Base-by-base conservation (phyloP, 257 asterid genomes). In the Cruciata laevipes region DNA sequence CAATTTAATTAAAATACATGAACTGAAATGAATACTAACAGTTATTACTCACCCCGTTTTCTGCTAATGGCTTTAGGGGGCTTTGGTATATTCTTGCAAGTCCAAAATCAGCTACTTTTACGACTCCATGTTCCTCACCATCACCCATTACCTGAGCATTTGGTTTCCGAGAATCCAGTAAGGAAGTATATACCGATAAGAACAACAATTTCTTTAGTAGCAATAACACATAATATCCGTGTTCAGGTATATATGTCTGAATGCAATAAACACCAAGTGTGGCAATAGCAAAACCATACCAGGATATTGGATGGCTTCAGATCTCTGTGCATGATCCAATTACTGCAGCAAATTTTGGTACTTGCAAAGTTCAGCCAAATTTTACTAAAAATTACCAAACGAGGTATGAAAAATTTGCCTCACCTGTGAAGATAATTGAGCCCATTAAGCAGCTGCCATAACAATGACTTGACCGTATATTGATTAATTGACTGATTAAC, bases 391-490 rank as follows among this genome's bases (percentile, higher is more conserved):
- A 27, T 3, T 24, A 42, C 58, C 7, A 5, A 66, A 23, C n/a
- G n/a, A 24, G 64, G 61, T 44, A 49, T 49, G 42, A 25, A 57
- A 64, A n/a, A 59, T 38, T 71, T 44, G 66, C 61, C 75, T 75
- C 68, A 83, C 99, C 97, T 90, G 87, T 93, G 99, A 77, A 93
- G 99, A 79, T 90, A 93, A 71, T 86, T 86, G 63, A 93, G 84
- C 69, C 99, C 99, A 80, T 93, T 93, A 76, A 93, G 95, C 82
- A 93, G 95, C 88, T 93, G 99, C 99, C 99, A 93, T 78, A 93
- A 79, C 75, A 93, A 75, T 23, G 97, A 89, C 89, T 93, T 93
- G 67, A 84, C 68, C 61, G 96, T 88, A 75, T 90, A 90, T 63
- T 69, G 93, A 77, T 86, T 90, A 75, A 93, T 90, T 42, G 88